A percentile compares a stretch with the other conserved stretches of the same genome.
These are phyloP conservation scores for Dothiorella sarmentorum DNA, from an alignment of 2,329 filamentous ascomycete species.

Conservation along the genomic window DNA sequence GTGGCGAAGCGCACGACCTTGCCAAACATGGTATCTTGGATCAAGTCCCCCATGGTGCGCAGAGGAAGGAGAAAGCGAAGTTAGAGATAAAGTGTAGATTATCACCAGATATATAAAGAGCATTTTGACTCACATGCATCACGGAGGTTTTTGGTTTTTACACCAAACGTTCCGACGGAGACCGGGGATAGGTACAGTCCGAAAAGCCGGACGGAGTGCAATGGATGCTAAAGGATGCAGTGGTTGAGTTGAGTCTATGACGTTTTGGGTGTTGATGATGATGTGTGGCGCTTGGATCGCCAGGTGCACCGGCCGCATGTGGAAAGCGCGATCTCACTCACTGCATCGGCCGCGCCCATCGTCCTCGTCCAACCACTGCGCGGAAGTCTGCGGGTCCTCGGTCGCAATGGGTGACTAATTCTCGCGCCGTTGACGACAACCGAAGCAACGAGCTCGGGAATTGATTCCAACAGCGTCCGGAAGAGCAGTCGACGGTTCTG, in stretches of 20 bases:
- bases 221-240: no score
- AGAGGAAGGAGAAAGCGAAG: neutral
- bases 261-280: neutral
- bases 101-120: neutral
- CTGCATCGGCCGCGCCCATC: neutral
- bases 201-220: no score
- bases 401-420: no score
- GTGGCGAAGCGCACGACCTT: slow-evolving; percentile 42
- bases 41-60: slow-evolving; percentile 28
- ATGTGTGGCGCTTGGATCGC: neutral
- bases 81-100: no score
- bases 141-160: neutral
- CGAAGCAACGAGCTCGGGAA: neutral
- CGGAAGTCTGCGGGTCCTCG: no score
- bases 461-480: neutral
- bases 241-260: neutral
- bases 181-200: neutral
- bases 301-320: neutral
- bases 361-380: no score
- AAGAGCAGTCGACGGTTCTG: neutral
- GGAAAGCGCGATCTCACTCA: neutral
- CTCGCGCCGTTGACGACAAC: neutral
- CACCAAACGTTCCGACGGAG: neutral
- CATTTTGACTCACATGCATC: no score
- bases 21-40: slow-evolving; percentile 45